phyloP scores from a whole-genome alignment of 2,329 filamentous ascomycete species.

The Dothideomycetes sp. region DNA sequence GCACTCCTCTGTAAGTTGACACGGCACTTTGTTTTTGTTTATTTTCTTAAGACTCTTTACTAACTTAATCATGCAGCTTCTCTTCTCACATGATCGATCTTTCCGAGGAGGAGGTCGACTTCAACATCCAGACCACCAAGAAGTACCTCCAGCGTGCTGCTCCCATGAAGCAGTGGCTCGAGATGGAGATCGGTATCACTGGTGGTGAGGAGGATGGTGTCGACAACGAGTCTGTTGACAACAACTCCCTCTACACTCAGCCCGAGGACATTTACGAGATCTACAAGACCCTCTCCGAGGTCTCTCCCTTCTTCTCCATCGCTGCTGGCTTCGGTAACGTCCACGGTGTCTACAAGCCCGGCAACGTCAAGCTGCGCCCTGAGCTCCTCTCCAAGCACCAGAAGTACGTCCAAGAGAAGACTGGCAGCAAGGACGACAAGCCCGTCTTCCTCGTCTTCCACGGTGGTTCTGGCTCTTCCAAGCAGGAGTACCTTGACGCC shows the following conservation, averaged over 20 bases:
- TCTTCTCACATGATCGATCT: slow-evolving; percentile 98
- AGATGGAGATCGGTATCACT: slow-evolving; percentile 97
- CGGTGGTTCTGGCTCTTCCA: slow-evolving; percentile 85
- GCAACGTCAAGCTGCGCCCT: slow-evolving; percentile 93
- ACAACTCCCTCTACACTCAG: slow-evolving; percentile 95
- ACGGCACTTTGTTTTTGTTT: too few species aligned
- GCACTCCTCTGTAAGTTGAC: slow-evolving; percentile 63
- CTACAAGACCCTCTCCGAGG: slow-evolving; percentile 72
- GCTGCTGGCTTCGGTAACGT: slow-evolving; percentile 98
- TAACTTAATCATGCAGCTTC: too few species aligned
- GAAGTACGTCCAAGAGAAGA: slow-evolving; percentile 76
- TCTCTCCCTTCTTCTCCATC: slow-evolving; percentile 96
- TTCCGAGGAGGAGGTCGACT: slow-evolving; percentile 81
- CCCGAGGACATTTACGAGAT: slow-evolving; percentile 92
- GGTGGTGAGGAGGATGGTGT: slow-evolving; percentile 97
- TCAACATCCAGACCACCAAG: slow-evolving; percentile 86
- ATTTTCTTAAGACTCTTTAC: too few species aligned
- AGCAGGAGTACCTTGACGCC: slow-evolving; percentile 81
- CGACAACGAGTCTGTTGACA: slow-evolving; percentile 97
- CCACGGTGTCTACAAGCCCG: slow-evolving; percentile 97
- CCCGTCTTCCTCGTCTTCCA: slow-evolving; percentile 99
- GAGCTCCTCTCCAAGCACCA: slow-evolving; percentile 97
- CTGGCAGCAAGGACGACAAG: slow-evolving; percentile 64
- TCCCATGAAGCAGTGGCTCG: slow-evolving; percentile 97
- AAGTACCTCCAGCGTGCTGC: slow-evolving; percentile 89